Evolutionary conservation across 129 eudicot genomes (phyloP), one percentile per base, ranked within the genome.

Genomic region (Escallonia herrerae): DNA sequence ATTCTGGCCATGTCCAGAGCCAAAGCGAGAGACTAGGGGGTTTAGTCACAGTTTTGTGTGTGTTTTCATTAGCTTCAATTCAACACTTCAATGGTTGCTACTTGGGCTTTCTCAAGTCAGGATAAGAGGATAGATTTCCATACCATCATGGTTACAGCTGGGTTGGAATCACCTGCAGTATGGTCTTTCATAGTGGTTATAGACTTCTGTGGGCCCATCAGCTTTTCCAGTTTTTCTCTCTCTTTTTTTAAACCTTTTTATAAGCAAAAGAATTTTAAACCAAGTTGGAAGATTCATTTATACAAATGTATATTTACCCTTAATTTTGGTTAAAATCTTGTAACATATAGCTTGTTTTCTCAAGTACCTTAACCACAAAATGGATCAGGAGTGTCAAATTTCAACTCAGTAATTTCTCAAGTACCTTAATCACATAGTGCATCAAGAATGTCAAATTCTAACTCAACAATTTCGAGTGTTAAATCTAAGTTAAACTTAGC

Each of bases 101-200:
- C 45, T 56, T 9, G 33, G 58, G 39, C 5, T 43, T n/a, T 73
- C 33, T 10, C 37, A 44, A 66, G 55, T 69, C 56, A 55, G 43
- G 85, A 80, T 80, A 80, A 80, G 85, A 72, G 57, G 81, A 72
- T 80, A 54, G 81, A 76, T 80, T 76, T 80, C n/a, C 40, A 71
- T 75, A 53, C 56, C 33, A 15, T 45, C n/a, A n/a, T 40, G 14
- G 15, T 49, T 70, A 70, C 62, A 15, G 50, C 47, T 3, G 39
- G 3, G 59, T 6, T 9, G 15, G 45, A 1, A 64, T 46, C 70
- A 38, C 8, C 45, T 15, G 64, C n/a, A 40, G 22, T 5, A 4
- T 8, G 11, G 66, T 38, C 15, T 10, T 39, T 2, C 14, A 22
- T 22, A 22, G 33, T 22, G 33, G 1, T 22, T 22, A 1, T 22